Conservation (phyloP, 2,329 filamentous ascomycete genomes). For the Ceratocystis cacaofunesta region DNA sequence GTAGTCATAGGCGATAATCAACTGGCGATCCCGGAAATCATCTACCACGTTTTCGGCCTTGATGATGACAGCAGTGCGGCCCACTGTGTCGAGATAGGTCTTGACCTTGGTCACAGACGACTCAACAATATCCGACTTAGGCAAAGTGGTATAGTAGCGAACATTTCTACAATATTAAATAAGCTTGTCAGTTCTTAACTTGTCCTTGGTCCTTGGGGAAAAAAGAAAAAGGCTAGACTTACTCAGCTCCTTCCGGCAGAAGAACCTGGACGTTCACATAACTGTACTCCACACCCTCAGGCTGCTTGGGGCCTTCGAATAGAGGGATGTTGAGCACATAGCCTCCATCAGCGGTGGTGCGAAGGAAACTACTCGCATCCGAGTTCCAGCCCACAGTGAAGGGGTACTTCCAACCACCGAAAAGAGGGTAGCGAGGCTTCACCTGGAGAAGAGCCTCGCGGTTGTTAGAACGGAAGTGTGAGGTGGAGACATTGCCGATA, state of each 20-base stretch:
- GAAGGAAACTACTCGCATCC: constrained; percentile 61
- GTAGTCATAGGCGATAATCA: constrained; percentile 82
- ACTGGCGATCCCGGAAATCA: constrained; percentile 67
- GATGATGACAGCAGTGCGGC: constrained; percentile 68
- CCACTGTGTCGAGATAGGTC: constrained; percentile 87
- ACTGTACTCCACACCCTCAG: constrained; percentile 76
- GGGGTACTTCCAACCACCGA: constrained; percentile 95
- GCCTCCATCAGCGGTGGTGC: constrained; percentile 48
- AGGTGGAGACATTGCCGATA: constrained; percentile 94
- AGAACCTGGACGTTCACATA: constrained; percentile 67
- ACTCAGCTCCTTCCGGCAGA: constrained; percentile 81
- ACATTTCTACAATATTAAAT: constrained; percentile 47
- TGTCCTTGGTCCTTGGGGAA: no score
- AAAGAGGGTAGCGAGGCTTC: constrained; percentile 89
- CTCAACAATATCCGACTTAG: constrained; percentile 44
- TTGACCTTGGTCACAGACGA: constrained; percentile 50
- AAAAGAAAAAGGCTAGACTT: constrained; percentile 27
- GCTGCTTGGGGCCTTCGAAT: constrained; percentile 75
- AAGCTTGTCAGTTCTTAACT: neutral
- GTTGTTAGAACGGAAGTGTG: constrained; percentile 62
- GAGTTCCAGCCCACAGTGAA: constrained; percentile 96
- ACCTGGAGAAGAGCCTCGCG: constrained; percentile 75
- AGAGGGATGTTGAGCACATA: constrained; percentile 85
- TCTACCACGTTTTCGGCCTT: constrained; percentile 79
- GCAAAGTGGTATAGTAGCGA: constrained; percentile 60